Base-by-base conservation (phyloP, 2,329 filamentous ascomycete species). In the Phaeosphaeriaceae sp. region DNA sequence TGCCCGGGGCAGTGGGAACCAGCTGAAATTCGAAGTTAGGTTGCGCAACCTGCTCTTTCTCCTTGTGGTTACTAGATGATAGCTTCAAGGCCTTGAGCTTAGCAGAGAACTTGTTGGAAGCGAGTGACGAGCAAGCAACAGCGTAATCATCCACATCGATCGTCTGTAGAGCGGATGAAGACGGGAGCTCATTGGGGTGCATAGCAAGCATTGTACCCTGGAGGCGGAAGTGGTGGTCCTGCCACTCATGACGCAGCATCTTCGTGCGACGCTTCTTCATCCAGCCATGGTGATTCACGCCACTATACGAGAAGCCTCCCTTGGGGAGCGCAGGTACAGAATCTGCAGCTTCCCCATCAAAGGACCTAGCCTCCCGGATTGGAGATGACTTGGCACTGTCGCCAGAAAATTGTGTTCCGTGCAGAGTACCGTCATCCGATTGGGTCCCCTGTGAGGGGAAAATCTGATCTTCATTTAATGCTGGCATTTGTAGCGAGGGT, bases 211-310 rank as follows among this genome's bases (percentile, higher is more conserved):
- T 71, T 0, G 79, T 80, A 58, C 78, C 79, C 38, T 87, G 86
- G 56, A 97, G 87, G 20, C 90, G 91, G 72, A 94, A 95, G 77
- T 93, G 94, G 61, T 91, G 88, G 71, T 95, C 90, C 67, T 92
- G 86, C 92, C 92, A 97, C 77, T 97, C 92, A 73, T 96, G 90
- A 35, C 91, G 89, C 52, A 96, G 83, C 79, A 96, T 86, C 67
- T 86, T 87, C 28, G 88, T 95, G 77, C 91, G 91, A 68, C 93
- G 90, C 81, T 96, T 96, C 81, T 91, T 92, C 86, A 99, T 96
- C 74, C 87, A 92, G 1, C 94, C 94, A 41, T 89, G 84, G 73
- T 92, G 90, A 28, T 84, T 83, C 55, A 88, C 75, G 48, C 85
- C 84, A 18, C 69, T 64, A 57, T 75, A 75, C 23, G 56, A 48